Conservation (phyloP, 2,329 filamentous ascomycete species). For the Fusarium cyanostomum region DNA sequence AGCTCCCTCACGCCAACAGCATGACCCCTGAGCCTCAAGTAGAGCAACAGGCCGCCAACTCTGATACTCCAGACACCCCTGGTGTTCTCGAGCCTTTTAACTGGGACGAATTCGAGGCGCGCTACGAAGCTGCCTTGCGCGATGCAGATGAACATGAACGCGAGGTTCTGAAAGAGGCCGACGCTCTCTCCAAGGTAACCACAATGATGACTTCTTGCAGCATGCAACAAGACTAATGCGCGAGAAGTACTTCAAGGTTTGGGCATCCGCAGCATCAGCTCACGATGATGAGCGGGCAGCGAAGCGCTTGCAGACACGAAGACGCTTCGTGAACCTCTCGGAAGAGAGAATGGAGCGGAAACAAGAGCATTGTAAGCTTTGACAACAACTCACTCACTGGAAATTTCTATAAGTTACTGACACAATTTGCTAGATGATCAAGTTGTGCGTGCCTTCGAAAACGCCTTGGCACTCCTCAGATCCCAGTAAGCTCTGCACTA, state of each 20-base stretch:
- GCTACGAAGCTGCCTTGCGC: slow-evolving; percentile 73
- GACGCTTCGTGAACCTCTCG: slow-evolving; percentile 77
- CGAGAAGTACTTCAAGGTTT: slow-evolving; percentile 77
- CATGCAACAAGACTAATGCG: neutral
- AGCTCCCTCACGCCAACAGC: slow-evolving; percentile 31
- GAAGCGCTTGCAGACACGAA: slow-evolving; percentile 83
- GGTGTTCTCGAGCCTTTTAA: slow-evolving; percentile 68
- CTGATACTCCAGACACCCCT: slow-evolving; percentile 58
- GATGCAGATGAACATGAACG: slow-evolving; percentile 71
- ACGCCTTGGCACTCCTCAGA: slow-evolving; percentile 64
- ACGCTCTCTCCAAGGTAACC: slow-evolving; percentile 69
- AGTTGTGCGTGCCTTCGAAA: slow-evolving; percentile 71
- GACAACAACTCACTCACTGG: neutral
- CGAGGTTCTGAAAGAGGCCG: slow-evolving; percentile 72
- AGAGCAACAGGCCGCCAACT: slow-evolving; percentile 45
- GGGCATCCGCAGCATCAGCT: slow-evolving; percentile 76
- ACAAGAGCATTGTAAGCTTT: slow-evolving; percentile 78
- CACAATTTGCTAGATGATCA: slow-evolving; percentile 52
- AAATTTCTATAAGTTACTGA: slow-evolving; percentile 23
- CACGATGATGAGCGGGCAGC: slow-evolving; percentile 81
- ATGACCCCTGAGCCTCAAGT: slow-evolving; percentile 53
- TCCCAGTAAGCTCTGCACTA: slow-evolving; percentile 43
- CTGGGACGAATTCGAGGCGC: slow-evolving; percentile 79
- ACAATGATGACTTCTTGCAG: neutral
- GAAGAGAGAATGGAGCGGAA: slow-evolving; percentile 78